Evolutionary conservation across 495 filamentous ascomycete species (phyloP), one percentile per base, ranked within the genome.

Genomic region (Hypomontagnella submonticulosa): DNA sequence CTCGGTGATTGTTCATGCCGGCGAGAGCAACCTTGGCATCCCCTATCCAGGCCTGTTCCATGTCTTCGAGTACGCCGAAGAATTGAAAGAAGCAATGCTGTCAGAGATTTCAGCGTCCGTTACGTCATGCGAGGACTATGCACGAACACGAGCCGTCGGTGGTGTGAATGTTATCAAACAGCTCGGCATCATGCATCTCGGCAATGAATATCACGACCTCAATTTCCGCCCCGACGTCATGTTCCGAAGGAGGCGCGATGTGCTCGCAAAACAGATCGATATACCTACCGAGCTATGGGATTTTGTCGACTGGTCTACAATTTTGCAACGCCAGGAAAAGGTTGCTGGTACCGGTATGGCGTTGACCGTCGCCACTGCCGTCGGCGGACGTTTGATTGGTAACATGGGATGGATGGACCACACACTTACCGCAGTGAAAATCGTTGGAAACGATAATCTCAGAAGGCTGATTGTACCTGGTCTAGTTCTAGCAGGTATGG

Each of bases 291-390:
- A 98, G 66, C 57, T 96, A 0, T 90, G 85, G 84, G 95, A 99
- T 75, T 97, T 99, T 80, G 92, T 98, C 73, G 96, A 99, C 74
- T 79, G 93, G 69, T 80, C 84, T 32, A 88, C 85, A 9, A 79
- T 97, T 8, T 88, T 95, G 81, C 92, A 98, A 69, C 83, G 87
- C 46, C 93, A 99, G 73, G 96, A 99, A 80, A 97, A 98, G 79
- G 79, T 95, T 38, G 93, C 92, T 11, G 92, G 92, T 36, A 92
- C 92, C 23, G 87, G 95, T 61, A 90, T 98, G 88, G 94, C 96
- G 37, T 82, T 99, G 76, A 98, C 95, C 1, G 87, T 94, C 27
- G 91, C 89, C n/a, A 92, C 92, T 57, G 89, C 95, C 15, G 81
- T 97, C 8, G 92, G 93, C 48, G 85, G 88, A 10, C 84, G 93